Evolutionary conservation across 345 rosid species (phyloP).

Genomic region (Acer negundo): DNA sequence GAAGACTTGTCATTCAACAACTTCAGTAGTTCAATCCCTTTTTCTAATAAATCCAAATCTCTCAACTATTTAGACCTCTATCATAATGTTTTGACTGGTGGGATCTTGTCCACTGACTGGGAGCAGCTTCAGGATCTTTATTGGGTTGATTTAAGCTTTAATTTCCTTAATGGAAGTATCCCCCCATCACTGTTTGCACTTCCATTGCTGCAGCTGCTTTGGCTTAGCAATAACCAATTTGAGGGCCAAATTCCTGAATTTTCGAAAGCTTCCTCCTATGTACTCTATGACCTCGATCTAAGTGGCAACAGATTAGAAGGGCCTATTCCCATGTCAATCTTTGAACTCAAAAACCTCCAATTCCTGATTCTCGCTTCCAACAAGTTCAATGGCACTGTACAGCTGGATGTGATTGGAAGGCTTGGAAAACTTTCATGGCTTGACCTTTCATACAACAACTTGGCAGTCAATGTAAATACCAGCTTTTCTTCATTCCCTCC

Average conservation of each 20-base stretch:
- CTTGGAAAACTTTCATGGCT: conserved; percentile 32
- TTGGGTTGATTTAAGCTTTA: conserved; percentile 29
- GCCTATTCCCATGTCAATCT: background rate
- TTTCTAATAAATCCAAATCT: conserved; percentile 21
- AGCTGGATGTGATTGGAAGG: conserved; percentile 18
- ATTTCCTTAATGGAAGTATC: conserved; percentile 35
- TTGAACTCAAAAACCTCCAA: conserved; percentile 26
- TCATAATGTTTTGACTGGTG: background rate
- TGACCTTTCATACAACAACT: conserved; percentile 43
- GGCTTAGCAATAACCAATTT: conserved; percentile 25
- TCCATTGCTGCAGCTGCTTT: conserved; percentile 18
- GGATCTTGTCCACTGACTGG: conserved; percentile 9
- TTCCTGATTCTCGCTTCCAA: conserved; percentile 14
- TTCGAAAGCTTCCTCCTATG: too few relatives aligned
- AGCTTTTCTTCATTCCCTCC: conserved; percentile 7
- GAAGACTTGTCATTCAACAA: conserved; percentile 35
- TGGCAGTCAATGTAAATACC: conserved; percentile 21
- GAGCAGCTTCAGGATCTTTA: conserved; percentile 27
- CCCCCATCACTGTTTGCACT: conserved; percentile 25
- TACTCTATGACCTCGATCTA: background rate
- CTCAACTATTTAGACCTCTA: conserved; percentile 29
- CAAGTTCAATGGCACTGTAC: conserved; percentile 33
- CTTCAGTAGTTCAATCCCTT: conserved; percentile 38
- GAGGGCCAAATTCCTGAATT: conserved; percentile 1
- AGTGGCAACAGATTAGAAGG: too few relatives aligned